Evolutionary conservation across 768 basidiomycete species (phyloP), one percentile per base, ranked within the genome.

Genomic region (Leccinum subtestaceum): DNA sequence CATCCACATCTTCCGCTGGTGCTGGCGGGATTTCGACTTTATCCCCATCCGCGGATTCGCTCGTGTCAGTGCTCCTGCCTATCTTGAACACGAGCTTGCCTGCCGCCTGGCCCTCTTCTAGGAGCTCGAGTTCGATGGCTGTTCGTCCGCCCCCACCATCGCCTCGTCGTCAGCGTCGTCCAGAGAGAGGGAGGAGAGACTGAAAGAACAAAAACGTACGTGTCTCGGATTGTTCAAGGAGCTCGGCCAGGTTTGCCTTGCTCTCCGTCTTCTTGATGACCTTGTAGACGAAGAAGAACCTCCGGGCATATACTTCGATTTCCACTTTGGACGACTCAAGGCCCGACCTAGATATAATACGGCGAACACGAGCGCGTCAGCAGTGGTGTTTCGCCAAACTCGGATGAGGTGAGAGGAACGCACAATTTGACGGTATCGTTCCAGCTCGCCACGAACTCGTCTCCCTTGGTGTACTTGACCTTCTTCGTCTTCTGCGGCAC

Each of bases 211-310:
- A 23, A 36, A 21, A 64, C 71, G n/a, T 15, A 74, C 71, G 68
- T 29, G 67, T 60, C 36, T 67, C 72, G 1, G 64, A 52, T 25
- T 74, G 71, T 27, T 72, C 72, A n/a, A 72, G 71, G 11, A 72
- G 55, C 53, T 72, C 71, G 1, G 67, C 71, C 1, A 72, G 56
- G 32, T 67, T 72, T 58, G 72, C 71, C 47, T 66, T 74, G 45
- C 64, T 74, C 58, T 72, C 71, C 32, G 71, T 72, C 61, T 69
- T 74, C 59, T 72, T 72, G 58, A 72, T 71, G 60, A 72, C 7
- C 36, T 74, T 72, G 63, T 71, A 72, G 52, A 48, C 72, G 13
- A 71, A 72, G 55, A 72, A 72, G 32, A 74, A 72, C 3, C 69
- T 52, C 11, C 71, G 67, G 2, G 71, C 71, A 7, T 67, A 74